These are phyloP conservation scores for Scutellaria baicalensis DNA, from an alignment of 257 asterid genomes.

Conservation along the genomic window DNA sequence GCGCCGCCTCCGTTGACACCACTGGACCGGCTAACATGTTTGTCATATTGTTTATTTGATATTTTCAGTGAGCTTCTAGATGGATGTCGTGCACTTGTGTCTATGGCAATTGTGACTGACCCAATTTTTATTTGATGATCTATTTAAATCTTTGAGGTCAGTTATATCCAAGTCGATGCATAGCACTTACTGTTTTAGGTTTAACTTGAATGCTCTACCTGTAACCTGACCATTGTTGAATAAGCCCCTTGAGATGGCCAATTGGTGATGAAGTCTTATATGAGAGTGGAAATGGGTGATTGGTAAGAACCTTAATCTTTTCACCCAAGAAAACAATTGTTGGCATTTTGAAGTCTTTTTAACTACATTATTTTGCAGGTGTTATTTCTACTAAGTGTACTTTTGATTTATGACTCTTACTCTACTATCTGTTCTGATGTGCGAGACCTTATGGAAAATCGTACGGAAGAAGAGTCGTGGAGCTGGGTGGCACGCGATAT, in stretches of 20 bases:
- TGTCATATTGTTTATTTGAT: constrained; percentile 23
- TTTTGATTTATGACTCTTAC: constrained; percentile 42
- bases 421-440: constrained; percentile 65
- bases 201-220: constrained; percentile 3
- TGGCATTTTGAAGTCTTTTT: constrained; percentile 9
- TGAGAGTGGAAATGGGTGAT: constrained; percentile 2
- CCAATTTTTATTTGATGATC: constrained; percentile 74
- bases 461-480: constrained; percentile 86
- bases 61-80: constrained; percentile 82
- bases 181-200: not conserved
- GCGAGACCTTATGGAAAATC: constrained; percentile 63
- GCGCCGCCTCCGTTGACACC: no score
- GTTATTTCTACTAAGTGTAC: not conserved
- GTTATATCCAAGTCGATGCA: constrained; percentile 15
- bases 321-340: not conserved
- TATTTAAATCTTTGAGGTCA: constrained; percentile 73
- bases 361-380: not conserved
- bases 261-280: not conserved
- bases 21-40: no score
- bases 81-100: constrained; percentile 90
- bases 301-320: constrained; percentile 6
- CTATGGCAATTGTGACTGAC: constrained; percentile 73
- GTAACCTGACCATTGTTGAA: not conserved
- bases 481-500: constrained; percentile 99
- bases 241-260: constrained; percentile 1